Base-by-base conservation (phyloP, 2,329 filamentous ascomycete genomes). In the Phaeoacremonium minimum region DNA sequence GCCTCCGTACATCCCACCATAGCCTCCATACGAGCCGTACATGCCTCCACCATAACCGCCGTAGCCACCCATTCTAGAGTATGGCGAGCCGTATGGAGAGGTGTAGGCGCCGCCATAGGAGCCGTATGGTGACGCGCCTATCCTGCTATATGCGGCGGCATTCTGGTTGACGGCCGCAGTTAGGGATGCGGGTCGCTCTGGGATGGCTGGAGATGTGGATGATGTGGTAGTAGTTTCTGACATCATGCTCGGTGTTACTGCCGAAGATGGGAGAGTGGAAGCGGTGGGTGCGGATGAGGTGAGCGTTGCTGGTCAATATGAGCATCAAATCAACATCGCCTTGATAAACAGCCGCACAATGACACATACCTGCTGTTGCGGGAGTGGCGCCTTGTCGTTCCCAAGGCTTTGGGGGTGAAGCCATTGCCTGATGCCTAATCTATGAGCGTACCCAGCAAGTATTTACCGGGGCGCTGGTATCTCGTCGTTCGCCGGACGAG, bases 351-450 rank as follows among this genome's bases (percentile, higher is more conserved):
- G 4, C 12, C 14, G 14, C n/a, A 32, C 35, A 36, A 38, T 26
- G 35, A 41, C 43, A 65, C 69, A 53, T 66, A 81, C 75, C 62
- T 54, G 69, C 56, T 56, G 54, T 45, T 32, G 55, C 56, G 47
- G 67, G 56, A 49, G 71, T 71, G 44, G 78, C 76, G 63, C 83
- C 85, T 47, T 83, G 76, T 61, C 84, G 79, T 68, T 98, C 93
- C 93, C 93, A 98, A 32, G 93, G 93, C 67, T 98, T 98, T 38
- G 93, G 93, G 57, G 93, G 93, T 62, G 91, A 96, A 46, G 77
- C 77, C 73, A 81, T 81, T 45, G 40, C 22, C 22, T 9, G 9
- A 26, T 9, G 2, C n/a, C 22, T 26, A 26, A n/a, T n/a, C n/a
- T n/a, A n/a, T n/a, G n/a, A n/a, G n/a, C n/a, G n/a, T n/a, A n/a